Evolutionary conservation across 495 filamentous ascomycete genomes (phyloP), one percentile per base, ranked within the genome.

Genomic region (Friedmanniomyces simplex): DNA sequence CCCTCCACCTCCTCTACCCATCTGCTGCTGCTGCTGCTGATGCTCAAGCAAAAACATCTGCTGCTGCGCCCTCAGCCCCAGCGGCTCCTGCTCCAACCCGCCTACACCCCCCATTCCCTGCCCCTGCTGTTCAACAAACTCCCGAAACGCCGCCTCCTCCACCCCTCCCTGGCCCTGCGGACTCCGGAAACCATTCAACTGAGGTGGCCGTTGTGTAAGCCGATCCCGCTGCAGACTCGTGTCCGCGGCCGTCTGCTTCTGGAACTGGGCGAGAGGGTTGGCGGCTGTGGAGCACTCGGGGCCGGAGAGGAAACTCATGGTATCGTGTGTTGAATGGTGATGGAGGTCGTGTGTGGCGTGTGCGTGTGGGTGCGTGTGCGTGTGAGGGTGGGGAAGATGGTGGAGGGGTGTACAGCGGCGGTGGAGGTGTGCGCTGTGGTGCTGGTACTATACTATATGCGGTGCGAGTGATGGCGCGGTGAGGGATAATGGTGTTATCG

Each of bases 261-360:
- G 85, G 69, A 98, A 95, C 79, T 96, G 94, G 65, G 86, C 89
- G 57, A 98, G 84, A 54, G 94, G 94, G 72, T 97, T 98, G 66
- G 84, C 89, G 53, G 87, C 90, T 42, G 93, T 96, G 48, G 93
- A 97, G 77, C 93, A 98, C 73, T 97, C 93, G 62, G 90, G 87
- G 63, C 91, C 91, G 72, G 87, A 88, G 61, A 96, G 79, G 69
- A 98, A 96, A 22, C 90, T 94, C 93, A 52, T 74, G 57, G 25
- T 59, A 24, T 36, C 14, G 34, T 56, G 34, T 43, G 12, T 55
- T 37, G 41, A 30, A 24, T 32, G n/a, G 20, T 25, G n/a, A 42
- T 52, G 21, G 45, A 32, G 46, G 10, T 32, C 28, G 10, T 4
- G 28, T 4, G 28, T 32, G 42, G 5, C 16, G 52, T 32, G n/a